Evolutionary conservation across 768 basidiomycete genomes (phyloP).

Genomic region (Trametes cubensis): DNA sequence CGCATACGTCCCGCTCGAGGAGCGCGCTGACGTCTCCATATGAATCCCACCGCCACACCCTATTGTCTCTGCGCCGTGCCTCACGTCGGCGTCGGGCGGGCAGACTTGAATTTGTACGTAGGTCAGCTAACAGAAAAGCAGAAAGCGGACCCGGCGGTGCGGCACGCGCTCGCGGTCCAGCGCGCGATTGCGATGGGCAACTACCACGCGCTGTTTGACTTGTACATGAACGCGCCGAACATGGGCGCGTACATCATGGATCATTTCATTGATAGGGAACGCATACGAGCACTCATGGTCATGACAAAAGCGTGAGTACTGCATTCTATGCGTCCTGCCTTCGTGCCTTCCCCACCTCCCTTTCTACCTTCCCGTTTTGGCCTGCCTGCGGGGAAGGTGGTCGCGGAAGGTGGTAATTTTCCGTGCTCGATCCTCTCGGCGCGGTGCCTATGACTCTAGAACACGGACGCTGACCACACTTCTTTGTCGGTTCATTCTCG

Average conservation of each 20-base stretch:
- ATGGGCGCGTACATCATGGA: constrained; percentile 99
- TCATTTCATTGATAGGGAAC: constrained; percentile 92
- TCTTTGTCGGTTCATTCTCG: neutral
- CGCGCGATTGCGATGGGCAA: constrained; percentile 90
- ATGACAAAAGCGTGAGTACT: constrained; percentile 89
- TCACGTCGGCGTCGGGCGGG: constrained; percentile 6
- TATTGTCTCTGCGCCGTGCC: constrained; percentile 1
- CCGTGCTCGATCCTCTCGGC: neutral
- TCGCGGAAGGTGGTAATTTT: neutral
- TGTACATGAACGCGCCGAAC: constrained; percentile 84
- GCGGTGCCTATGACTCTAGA: neutral
- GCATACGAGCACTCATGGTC: constrained; percentile 81
- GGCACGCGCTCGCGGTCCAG: constrained; percentile 89
- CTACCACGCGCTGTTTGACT: constrained; percentile 88
- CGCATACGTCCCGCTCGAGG: neutral
- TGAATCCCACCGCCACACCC: neutral
- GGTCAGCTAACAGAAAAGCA: constrained; percentile 95
- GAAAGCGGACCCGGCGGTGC: constrained; percentile 77
- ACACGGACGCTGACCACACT: constrained; percentile 6
- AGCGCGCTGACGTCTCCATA: neutral
- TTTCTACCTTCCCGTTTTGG: neutral
- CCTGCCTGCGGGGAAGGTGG: neutral
- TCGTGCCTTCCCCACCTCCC: constrained; percentile 12
- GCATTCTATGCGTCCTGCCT: constrained; percentile 1
- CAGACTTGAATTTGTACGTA: constrained; percentile 96